Evolutionary conservation across 148 eudicot species (phyloP), one percentile per base, ranked within the genome.

Genomic region (Salicornia ramosissima): DNA sequence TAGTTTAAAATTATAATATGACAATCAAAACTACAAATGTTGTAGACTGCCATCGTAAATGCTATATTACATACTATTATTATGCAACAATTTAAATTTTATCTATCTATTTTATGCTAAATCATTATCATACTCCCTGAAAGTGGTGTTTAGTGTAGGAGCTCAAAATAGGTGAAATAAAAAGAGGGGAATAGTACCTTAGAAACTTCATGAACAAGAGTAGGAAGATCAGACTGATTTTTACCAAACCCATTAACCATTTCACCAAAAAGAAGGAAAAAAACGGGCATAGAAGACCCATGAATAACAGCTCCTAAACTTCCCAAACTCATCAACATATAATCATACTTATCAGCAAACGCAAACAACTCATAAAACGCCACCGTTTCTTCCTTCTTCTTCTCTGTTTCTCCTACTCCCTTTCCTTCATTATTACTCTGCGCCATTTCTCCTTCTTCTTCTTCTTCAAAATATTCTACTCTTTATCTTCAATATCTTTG

Each of bases 161-260:
- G n/a, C n/a, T n/a, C n/a, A n/a, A n/a, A n/a, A n/a, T n/a, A n/a
- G n/a, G n/a, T n/a, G n/a, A n/a, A n/a, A n/a, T n/a, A n/a, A n/a
- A n/a, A n/a, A n/a, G n/a, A n/a, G n/a, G n/a, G n/a, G n/a, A n/a
- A n/a, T 65, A 57, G 12, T 46, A 90, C 99, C 99, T 91, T 89
- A 24, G 99, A 84, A 42, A 95, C 99, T 91, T 95, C 97, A 50
- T 87, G 84, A 21, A 96, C 88, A 93, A 95, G 83, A 51, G 89
- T 80, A 46, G 71, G 69, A 33, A 95, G 87, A 87, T 95, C 91
- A 60, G 82, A 60, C 47, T 95, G 99, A 49, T 95, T 95, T 50
- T 95, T 77, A 24, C 99, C 99, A 42, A 95, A 95, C 0, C 99
- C 99, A 64, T 95, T 95, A 50, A 95, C 96, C 97, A 95, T 89